Percentiles rank a stretch among this genome's conserved stretches.
These are phyloP conservation scores for Spiraea crenata DNA, from an alignment of 331 rosid genomes.

Conservation along the genomic window DNA sequence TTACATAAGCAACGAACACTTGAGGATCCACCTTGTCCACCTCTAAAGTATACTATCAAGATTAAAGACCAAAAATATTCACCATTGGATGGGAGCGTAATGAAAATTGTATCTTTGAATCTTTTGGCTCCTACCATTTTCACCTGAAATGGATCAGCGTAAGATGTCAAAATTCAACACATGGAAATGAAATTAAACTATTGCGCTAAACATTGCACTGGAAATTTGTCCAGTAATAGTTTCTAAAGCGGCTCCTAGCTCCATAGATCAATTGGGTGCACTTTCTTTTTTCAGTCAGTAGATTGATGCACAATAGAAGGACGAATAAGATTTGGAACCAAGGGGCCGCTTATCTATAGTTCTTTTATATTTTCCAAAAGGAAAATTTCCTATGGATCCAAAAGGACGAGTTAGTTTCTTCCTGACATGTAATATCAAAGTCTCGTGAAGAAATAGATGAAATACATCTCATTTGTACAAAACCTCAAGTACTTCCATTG, in stretches of 20 bases:
- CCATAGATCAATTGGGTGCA: neutral
- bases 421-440: neutral
- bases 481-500: neutral
- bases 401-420: constrained; percentile 7
- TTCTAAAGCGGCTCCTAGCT: too few relatives aligned
- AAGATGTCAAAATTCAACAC: neutral
- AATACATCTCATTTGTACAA: neutral
- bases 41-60: constrained; percentile 15
- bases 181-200: neutral
- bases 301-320: constrained; percentile 7
- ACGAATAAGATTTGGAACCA: neutral
- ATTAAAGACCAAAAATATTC: constrained; percentile 23
- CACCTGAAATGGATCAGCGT: constrained; percentile 44
- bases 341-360: neutral
- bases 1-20: neutral
- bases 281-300: neutral
- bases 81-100: constrained; percentile 84
- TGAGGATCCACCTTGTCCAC: neutral
- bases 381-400: neutral
- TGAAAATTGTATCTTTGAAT: constrained; percentile 59
- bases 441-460: neutral
- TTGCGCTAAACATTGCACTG: neutral
- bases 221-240: neutral
- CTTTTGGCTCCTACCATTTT: constrained; percentile 48
- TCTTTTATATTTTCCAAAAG: neutral